A percentile compares a stretch with the other conserved stretches of the same genome.
Evolutionary conservation across 208 protist genomes (phyloP).

Genomic region (Wallacemonas rigidus): DNA sequence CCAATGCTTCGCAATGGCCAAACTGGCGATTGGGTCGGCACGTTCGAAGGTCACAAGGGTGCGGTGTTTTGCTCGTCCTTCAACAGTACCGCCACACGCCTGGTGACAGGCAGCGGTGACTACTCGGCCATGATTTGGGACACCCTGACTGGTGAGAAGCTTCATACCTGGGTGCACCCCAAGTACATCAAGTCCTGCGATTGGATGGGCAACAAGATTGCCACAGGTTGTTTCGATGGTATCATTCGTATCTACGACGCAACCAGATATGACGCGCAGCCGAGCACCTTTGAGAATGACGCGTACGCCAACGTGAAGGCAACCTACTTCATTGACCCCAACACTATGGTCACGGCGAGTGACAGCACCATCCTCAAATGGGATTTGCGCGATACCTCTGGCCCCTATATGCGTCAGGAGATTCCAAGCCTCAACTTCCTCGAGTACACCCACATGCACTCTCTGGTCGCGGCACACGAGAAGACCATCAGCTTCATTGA

Average conservation of each 20-base stretch:
- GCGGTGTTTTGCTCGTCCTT: conserved; percentile 94
- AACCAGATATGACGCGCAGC: conserved; percentile 73
- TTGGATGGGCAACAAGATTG: conserved; percentile 85
- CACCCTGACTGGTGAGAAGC: conserved; percentile 86
- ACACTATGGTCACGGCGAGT: conserved; percentile 84
- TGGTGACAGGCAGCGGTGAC: conserved; percentile 93
- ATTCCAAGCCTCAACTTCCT: conserved; percentile 87
- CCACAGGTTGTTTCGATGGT: conserved; percentile 91
- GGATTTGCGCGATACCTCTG: conserved; percentile 87
- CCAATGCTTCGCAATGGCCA: conserved; percentile 95
- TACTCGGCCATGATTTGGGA: conserved; percentile 95
- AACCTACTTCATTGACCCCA: conserved; percentile 85
- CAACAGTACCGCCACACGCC: conserved; percentile 78
- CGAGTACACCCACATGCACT: conserved; percentile 87
- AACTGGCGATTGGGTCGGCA: conserved; percentile 96
- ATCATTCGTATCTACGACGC: conserved; percentile 93
- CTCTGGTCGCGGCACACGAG: conserved; percentile 81
- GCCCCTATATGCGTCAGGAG: conserved; percentile 77
- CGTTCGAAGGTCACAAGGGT: conserved; percentile 95
- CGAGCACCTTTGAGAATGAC: conserved; percentile 64
- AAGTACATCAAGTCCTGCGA: conserved; percentile 95
- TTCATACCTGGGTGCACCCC: conserved; percentile 90
- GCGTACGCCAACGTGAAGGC: conserved; percentile 79
- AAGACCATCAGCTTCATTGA: conserved; percentile 91
- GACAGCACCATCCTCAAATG: conserved; percentile 90